Conservation (phyloP, 257 asterid species). For the Salvia hispanica region DNA sequence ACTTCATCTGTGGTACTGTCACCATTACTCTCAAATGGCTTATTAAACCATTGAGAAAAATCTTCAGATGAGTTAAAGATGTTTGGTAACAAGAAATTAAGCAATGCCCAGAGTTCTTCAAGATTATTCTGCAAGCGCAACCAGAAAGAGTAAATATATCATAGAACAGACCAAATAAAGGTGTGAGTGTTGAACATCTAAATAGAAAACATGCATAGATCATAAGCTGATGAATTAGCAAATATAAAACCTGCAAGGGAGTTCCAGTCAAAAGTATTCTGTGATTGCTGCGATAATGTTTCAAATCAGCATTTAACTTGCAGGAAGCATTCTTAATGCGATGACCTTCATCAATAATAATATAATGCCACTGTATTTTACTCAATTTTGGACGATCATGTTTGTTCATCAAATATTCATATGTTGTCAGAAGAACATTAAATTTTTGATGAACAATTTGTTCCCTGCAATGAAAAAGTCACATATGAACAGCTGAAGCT, state of each 20-base stretch:
- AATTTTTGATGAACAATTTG: slow-evolving; percentile 88
- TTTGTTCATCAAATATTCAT: slow-evolving; percentile 98
- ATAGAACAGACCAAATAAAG: slow-evolving; percentile 28
- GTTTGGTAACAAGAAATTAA: slow-evolving; percentile 95
- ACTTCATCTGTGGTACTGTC: slow-evolving; percentile 92
- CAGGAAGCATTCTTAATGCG: slow-evolving; percentile 99
- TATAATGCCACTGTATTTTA: slow-evolving; percentile 92
- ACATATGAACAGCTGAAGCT: slow-evolving; percentile 31
- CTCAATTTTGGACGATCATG: slow-evolving; percentile 97
- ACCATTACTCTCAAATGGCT: slow-evolving; percentile 94
- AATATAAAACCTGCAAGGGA: slow-evolving; percentile 78
- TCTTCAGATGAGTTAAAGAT: slow-evolving; percentile 97
- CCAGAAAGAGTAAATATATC: slow-evolving; percentile 25
- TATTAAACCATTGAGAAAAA: slow-evolving; percentile 99
- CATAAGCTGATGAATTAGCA: slow-evolving; percentile 23
- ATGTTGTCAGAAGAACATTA: slow-evolving; percentile 93
- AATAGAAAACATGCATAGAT: not conserved
- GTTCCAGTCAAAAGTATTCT: slow-evolving; percentile 98
- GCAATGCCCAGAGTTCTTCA: slow-evolving; percentile 99
- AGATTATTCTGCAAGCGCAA: slow-evolving; percentile 79
- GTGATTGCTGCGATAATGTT: slow-evolving; percentile 93
- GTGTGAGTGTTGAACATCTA: slow-evolving; percentile 20
- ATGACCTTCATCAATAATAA: slow-evolving; percentile 98
- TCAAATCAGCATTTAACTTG: slow-evolving; percentile 96
- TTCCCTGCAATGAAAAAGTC: slow-evolving; percentile 67